phyloP scores from a whole-genome alignment of 83 land plant genomes.

The Picea engelmannii region DNA sequence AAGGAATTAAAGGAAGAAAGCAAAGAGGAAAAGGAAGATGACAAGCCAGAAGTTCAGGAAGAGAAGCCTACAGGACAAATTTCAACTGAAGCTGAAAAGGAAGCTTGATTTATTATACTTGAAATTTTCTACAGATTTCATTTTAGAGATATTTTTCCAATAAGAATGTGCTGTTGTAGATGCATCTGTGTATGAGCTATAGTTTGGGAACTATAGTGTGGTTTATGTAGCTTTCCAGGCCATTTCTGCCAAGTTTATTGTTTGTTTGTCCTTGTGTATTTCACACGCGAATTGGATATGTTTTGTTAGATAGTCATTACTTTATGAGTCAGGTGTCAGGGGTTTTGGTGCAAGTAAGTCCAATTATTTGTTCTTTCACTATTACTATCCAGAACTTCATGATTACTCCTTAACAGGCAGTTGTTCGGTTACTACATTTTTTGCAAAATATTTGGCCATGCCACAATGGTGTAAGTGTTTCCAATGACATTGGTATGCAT shows the following conservation, averaged over 20 bases:
- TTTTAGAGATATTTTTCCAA: neutral
- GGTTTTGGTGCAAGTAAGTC: neutral
- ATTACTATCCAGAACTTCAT: neutral
- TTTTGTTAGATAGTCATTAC: neutral
- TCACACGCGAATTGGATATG: neutral
- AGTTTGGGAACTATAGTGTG: neutral
- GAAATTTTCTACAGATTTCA: neutral
- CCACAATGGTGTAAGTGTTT: too few species aligned
- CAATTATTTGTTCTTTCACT: neutral
- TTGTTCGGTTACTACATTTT: neutral
- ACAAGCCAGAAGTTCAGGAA: neutral
- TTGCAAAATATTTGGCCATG: too few species aligned
- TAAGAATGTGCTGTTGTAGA: neutral
- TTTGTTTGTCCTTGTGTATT: neutral
- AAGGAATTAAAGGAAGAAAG: conserved; percentile 9
- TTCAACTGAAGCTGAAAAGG: neutral
- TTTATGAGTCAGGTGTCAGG: neutral
- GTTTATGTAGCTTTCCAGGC: neutral
- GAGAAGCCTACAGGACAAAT: neutral
- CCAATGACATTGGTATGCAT: too few species aligned
- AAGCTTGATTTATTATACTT: neutral
- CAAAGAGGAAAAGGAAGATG: neutral
- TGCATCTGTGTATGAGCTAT: neutral
- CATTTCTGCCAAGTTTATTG: neutral
- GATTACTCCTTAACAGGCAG: neutral